These are phyloP conservation scores for Suillus variegatus DNA, from an alignment of 768 basidiomycete species.

Conservation along the genomic window DNA sequence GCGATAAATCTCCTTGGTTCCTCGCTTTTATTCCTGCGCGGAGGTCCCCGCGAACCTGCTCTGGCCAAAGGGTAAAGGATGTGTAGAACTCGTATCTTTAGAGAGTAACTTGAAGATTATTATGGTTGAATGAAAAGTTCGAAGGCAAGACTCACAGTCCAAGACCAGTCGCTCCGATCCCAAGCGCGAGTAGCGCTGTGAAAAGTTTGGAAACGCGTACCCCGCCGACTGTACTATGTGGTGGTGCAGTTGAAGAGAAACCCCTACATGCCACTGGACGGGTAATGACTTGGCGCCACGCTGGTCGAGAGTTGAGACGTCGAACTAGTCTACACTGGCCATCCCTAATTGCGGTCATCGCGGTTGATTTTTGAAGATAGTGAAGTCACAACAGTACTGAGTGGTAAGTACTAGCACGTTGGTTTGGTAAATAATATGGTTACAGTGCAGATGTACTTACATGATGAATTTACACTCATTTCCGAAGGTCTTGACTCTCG, in stretches of 20 bases:
- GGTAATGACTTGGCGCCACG: background rate
- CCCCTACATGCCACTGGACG: background rate
- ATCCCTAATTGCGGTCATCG: background rate
- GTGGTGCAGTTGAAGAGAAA: conserved; percentile 14
- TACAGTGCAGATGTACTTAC: no score
- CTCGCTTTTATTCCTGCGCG: conserved; percentile 66
- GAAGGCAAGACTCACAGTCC: conserved; percentile 39
- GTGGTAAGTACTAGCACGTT: background rate
- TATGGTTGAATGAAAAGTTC: background rate
- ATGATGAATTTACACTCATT: no score
- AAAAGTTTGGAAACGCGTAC: conserved; percentile 41
- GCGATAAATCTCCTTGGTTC: conserved; percentile 51
- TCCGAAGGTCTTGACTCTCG: no score
- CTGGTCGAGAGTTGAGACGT: conserved; percentile 3
- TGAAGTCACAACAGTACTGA: background rate
- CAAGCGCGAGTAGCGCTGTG: conserved; percentile 35
- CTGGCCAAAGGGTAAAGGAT: conserved; percentile 66
- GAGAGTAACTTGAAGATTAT: conserved; percentile 1
- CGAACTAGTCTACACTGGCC: background rate
- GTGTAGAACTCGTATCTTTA: conserved; percentile 57
- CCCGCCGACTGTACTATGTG: conserved; percentile 5
- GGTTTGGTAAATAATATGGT: background rate
- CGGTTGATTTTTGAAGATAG: background rate
- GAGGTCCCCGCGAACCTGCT: conserved; percentile 60
- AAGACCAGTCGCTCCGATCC: conserved; percentile 42